A percentile compares a stretch with the other conserved stretches of the same genome.
Conservation (phyloP, 768 basidiomycete species). For the Podaxis sp. region DNA sequence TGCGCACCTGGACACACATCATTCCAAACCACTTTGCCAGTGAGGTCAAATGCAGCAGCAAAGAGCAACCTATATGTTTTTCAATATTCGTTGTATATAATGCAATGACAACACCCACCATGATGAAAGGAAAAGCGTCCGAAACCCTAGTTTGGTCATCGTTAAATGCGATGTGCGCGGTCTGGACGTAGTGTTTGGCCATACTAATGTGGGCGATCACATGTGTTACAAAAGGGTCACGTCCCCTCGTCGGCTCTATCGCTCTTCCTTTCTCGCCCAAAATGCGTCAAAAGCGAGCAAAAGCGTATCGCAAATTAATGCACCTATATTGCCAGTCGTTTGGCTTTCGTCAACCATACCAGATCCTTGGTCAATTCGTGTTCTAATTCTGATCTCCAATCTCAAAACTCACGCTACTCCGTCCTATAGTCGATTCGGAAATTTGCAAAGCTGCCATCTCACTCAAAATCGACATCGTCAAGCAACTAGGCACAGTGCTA, state of each 20-base stretch:
- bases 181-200: not conserved
- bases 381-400: not conserved
- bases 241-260: not conserved
- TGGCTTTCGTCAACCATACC: constrained; percentile 92
- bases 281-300: constrained; percentile 96
- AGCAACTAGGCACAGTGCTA: constrained; percentile 73
- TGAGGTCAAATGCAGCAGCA: constrained; percentile 51
- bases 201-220: not conserved
- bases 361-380: constrained; percentile 72
- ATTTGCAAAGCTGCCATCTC: constrained; percentile 72
- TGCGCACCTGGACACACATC: constrained; percentile 60
- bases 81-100: not conserved
- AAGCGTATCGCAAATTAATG: constrained; percentile 95
- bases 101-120: constrained; percentile 23
- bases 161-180: not conserved
- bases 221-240: not conserved
- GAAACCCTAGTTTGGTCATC: constrained; percentile 24
- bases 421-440: constrained; percentile 72
- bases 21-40: constrained; percentile 70
- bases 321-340: constrained; percentile 82
- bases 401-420: constrained; percentile 14
- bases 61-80: constrained; percentile 27
- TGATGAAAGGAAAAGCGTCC: constrained; percentile 25
- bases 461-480: constrained; percentile 72
- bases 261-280: constrained; percentile 16